These are phyloP conservation scores for Parasitella parasitica DNA, from an alignment of 371 early-diverging fungal genomes.

Conservation along the genomic window DNA sequence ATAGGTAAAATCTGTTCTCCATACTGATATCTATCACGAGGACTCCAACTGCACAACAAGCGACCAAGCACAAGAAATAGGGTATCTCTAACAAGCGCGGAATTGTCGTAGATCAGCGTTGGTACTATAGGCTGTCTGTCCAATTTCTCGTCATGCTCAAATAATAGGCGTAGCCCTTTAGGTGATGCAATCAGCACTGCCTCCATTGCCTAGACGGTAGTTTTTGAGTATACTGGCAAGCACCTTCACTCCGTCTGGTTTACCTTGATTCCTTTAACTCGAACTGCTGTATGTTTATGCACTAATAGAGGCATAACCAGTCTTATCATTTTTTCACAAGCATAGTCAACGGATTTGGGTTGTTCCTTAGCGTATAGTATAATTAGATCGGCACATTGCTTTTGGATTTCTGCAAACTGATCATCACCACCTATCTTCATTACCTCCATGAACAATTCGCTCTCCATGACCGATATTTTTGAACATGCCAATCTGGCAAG, in stretches of 20 bases:
- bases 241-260: not conserved
- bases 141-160: constrained; percentile 14
- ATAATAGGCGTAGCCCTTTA: constrained; percentile 17
- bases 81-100: constrained; percentile 27
- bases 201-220: constrained; percentile 6
- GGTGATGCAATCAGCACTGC: constrained; percentile 14
- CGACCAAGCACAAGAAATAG: constrained; percentile 12
- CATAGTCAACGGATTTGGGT: constrained; percentile 20
- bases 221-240: too few relatives aligned
- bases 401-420: constrained; percentile 30
- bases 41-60: constrained; percentile 25
- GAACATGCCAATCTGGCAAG: not conserved
- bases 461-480: not conserved
- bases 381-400: constrained; percentile 15
- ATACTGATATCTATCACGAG: constrained; percentile 31
- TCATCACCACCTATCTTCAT: constrained; percentile 17
- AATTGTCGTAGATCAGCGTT: constrained; percentile 23
- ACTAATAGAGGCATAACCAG: constrained; percentile 14
- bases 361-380: constrained; percentile 9
- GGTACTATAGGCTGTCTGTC: constrained; percentile 21
- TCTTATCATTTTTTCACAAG: constrained; percentile 26
- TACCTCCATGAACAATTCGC: constrained; percentile 15
- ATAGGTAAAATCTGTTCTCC: constrained; percentile 30
- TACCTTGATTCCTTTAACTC: constrained; percentile 36
- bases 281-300: constrained; percentile 30